A percentile compares a stretch with the other conserved stretches of the same genome.
Conservation (phyloP, 192 early-diverging fungal species). For the Umbelopsis vinacea region DNA sequence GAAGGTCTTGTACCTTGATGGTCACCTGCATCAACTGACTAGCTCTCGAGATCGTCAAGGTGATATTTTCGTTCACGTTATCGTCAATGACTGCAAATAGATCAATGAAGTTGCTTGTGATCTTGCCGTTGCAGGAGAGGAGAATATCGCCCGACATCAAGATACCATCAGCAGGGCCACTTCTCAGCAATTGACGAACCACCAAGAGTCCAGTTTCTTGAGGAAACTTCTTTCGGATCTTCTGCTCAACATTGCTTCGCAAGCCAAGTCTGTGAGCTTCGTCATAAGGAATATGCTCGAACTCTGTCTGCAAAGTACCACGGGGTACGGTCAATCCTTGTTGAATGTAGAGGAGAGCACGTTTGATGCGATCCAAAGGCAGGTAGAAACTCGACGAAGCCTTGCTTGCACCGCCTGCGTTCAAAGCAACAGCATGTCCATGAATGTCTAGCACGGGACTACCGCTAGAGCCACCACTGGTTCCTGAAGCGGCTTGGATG, state of each 20-base stretch:
- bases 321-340: conserved; percentile 57
- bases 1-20: conserved; percentile 68
- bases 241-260: conserved; percentile 59
- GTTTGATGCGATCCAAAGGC: conserved; percentile 69
- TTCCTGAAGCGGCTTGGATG: conserved; percentile 66
- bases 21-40: conserved; percentile 44
- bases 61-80: conserved; percentile 52
- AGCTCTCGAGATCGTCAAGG: conserved; percentile 61
- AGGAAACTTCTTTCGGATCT: conserved; percentile 59
- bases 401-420: conserved; percentile 68
- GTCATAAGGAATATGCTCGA: conserved; percentile 70
- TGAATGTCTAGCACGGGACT: conserved; percentile 73
- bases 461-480: conserved; percentile 74
- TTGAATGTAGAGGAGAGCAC: conserved; percentile 61
- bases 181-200: conserved; percentile 61
- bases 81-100: conserved; percentile 66
- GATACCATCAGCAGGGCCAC: conserved; percentile 64
- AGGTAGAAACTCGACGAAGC: conserved; percentile 71
- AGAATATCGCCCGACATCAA: conserved; percentile 75
- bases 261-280: conserved; percentile 71
- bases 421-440: conserved; percentile 73
- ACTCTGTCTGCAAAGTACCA: conserved; percentile 74
- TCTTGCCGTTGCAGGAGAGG: conserved; percentile 59
- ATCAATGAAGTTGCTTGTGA: conserved; percentile 69
- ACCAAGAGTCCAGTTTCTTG: conserved; percentile 68